Evolutionary conservation across 1,284 basidiomycete genomes (phyloP).

Genomic region (Pisolithus thermaeus): DNA sequence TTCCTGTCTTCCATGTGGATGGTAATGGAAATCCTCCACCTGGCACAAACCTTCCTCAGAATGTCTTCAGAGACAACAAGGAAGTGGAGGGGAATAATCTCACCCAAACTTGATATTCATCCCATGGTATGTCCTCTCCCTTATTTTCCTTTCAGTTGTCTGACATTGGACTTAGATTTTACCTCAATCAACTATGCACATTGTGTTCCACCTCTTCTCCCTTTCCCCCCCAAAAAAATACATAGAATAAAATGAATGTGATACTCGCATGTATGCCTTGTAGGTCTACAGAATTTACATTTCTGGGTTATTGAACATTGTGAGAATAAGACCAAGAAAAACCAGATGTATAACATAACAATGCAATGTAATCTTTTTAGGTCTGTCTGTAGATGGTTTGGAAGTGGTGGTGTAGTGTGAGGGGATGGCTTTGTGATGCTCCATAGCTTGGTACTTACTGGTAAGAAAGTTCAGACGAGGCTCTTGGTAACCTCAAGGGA

Average conservation of each 20-base stretch:
- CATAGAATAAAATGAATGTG: too few species aligned
- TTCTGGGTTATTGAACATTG: too few species aligned
- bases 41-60: neutral
- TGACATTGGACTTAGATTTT: neutral
- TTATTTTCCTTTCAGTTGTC: neutral
- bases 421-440: neutral
- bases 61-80: neutral
- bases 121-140: neutral
- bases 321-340: too few species aligned
- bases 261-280: too few species aligned
- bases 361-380: neutral
- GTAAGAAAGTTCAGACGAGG: too few species aligned
- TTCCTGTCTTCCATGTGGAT: neutral
- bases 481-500: neutral
- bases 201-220: neutral
- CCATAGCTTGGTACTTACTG: too few species aligned
- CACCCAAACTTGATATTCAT: neutral
- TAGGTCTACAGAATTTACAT: too few species aligned
- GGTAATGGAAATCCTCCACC: neutral
- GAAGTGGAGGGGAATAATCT: neutral
- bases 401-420: neutral
- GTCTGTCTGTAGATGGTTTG: neutral
- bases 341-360: neutral
- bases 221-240: too few species aligned
- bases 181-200: neutral